Conservation (phyloP, 306 rosid species). For the Citrullus amarus region DNA sequence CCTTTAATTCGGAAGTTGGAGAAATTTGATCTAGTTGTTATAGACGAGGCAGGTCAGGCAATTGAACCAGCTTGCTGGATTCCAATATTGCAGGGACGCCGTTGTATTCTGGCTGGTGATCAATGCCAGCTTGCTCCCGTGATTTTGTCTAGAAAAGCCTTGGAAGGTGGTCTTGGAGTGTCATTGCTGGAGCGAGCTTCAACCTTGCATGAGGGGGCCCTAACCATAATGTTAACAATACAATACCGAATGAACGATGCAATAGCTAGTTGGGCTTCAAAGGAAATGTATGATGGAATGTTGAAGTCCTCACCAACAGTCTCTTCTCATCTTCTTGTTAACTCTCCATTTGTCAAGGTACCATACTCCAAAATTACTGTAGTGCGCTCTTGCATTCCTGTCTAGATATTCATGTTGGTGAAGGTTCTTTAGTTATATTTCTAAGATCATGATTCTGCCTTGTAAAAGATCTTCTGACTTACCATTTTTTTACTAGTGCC, state of each 20-base stretch:
- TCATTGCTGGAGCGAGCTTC: constrained; percentile 67
- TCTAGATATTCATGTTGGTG: not conserved
- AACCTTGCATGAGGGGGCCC: constrained; percentile 52
- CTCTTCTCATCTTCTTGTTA: constrained; percentile 66
- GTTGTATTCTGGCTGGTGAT: constrained; percentile 80
- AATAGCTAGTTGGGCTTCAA: constrained; percentile 81
- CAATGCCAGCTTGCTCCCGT: constrained; percentile 85
- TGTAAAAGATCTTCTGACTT: not conserved
- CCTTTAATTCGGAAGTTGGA: constrained; percentile 53
- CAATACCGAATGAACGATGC: constrained; percentile 77
- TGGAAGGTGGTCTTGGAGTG: constrained; percentile 73
- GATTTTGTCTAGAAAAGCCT: constrained; percentile 65
- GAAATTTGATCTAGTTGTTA: constrained; percentile 63
- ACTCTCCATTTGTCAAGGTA: constrained; percentile 78
- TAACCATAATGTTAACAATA: constrained; percentile 45
- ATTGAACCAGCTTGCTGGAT: constrained; percentile 90
- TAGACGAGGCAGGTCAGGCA: constrained; percentile 84
- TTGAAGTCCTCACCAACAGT: constrained; percentile 50
- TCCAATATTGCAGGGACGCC: constrained; percentile 62
- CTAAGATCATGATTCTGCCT: not conserved
- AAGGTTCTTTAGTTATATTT: not conserved
- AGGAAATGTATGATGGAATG: constrained; percentile 76
- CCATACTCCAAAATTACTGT: not conserved
- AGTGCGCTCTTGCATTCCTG: not conserved
- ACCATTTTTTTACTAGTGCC: not conserved